Evolutionary conservation across 2,329 filamentous ascomycete species (phyloP).

Genomic region (Thelonectria blattea): DNA sequence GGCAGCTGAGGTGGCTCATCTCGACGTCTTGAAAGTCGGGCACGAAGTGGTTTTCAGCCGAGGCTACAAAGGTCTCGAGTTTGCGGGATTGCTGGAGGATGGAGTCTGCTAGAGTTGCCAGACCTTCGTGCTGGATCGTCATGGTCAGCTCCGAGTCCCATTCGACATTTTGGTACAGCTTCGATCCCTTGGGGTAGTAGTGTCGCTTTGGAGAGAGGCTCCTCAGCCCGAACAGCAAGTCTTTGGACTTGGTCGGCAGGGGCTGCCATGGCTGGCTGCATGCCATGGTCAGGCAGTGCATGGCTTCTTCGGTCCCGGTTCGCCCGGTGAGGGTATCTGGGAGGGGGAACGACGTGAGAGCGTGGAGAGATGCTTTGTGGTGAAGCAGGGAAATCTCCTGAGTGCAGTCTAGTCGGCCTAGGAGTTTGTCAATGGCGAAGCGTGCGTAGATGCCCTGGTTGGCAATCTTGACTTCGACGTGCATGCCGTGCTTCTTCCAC

Average conservation of each 20-base stretch:
- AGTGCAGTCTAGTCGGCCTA: conserved; percentile 63
- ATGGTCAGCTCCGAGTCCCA: conserved; percentile 44
- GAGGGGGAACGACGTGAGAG: conserved; percentile 61
- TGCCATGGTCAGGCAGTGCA: not conserved
- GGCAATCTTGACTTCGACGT: conserved; percentile 40
- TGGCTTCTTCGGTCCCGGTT: conserved; percentile 43
- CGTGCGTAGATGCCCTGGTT: conserved; percentile 49
- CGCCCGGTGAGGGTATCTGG: conserved; percentile 63
- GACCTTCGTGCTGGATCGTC: conserved; percentile 47
- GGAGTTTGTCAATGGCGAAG: conserved; percentile 59
- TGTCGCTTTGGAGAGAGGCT: conserved; percentile 39
- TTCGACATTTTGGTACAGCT: conserved; percentile 42
- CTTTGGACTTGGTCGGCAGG: not conserved
- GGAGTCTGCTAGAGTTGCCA: conserved; percentile 36
- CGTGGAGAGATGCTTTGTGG: conserved; percentile 64
- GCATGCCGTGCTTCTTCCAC: conserved; percentile 26
- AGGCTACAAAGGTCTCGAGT: conserved; percentile 33
- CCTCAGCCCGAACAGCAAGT: conserved; percentile 13
- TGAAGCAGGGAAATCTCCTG: conserved; percentile 61
- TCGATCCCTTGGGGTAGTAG: conserved; percentile 46
- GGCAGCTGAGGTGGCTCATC: not conserved
- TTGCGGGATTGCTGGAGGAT: conserved; percentile 42
- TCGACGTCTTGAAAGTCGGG: not conserved
- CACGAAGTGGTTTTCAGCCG: not conserved
- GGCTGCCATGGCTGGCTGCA: conserved; percentile 6